Base-by-base conservation (phyloP, 2,329 filamentous ascomycete genomes). In the Aureobasidium vineae region DNA sequence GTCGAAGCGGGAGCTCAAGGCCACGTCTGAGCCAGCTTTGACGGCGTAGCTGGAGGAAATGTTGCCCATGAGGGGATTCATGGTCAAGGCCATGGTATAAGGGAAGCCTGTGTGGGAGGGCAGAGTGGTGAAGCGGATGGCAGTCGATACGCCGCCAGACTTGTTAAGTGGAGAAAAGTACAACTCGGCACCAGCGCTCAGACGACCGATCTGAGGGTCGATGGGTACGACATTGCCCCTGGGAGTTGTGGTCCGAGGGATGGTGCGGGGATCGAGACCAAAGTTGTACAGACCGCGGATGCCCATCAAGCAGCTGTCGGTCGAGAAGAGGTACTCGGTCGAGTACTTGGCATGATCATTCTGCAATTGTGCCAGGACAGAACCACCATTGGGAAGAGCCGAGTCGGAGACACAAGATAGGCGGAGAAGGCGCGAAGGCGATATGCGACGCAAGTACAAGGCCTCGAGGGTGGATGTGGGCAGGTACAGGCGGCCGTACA, bases 111-210 rank as follows among this genome's bases (percentile, higher is more conserved):
- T 87, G 75, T 90, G 90, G 66, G 83, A 85, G 64, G 90, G 90
- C 23, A 98, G 80, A 13, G 95, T 98, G 45, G 92, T 91, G 76
- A 98, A 99, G 59, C 95, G 87, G 56, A 92, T 83, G 7, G 93
- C 95, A 10, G 96, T 86, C 69, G 92, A 97, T 75, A 97, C 86
- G 54, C 95, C 95, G 57, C 94, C 91, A 26, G 92, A 92, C 75
- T 97, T 97, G 76, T 97, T 98, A 67, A 97, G 80, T 0, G 93
- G 89, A 26, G 94, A 95, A 80, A 99, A 99, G 80, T 98, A 99
- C 41, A 96, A 83, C 78, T 99, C 95, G 65, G 88, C 94, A 41
- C 95, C 95, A 3, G 91, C 91, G 73, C 91, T 96, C 75, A 98
- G 92, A 23, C 94, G 88, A 10, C 90, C 93, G 79, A 87, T 90